Conservation (phyloP, 768 basidiomycete species). For the Suillus hirtellus region DNA sequence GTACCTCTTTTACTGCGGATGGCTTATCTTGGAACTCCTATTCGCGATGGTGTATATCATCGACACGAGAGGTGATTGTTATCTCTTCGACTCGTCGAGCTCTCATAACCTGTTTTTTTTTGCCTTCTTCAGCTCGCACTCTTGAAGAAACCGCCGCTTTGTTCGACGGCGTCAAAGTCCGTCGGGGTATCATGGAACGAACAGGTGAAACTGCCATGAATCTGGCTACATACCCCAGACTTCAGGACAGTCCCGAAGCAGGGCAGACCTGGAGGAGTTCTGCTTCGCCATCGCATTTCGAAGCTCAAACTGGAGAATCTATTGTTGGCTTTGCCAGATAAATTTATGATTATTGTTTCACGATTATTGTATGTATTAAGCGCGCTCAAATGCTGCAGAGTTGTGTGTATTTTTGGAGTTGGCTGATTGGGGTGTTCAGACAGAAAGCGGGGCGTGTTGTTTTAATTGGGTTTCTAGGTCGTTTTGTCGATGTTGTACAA, state of each 20-base stretch:
- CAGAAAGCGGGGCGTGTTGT: background rate
- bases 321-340: background rate
- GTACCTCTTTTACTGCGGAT: slow-evolving; percentile 65
- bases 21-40: slow-evolving; percentile 61
- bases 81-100: slow-evolving; percentile 12
- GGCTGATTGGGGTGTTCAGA: background rate
- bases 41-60: slow-evolving; percentile 58
- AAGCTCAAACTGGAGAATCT: background rate
- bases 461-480: background rate
- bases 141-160: slow-evolving; percentile 73
- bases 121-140: slow-evolving; percentile 46
- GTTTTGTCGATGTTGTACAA: background rate
- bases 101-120: slow-evolving; percentile 13
- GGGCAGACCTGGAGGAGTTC: background rate
- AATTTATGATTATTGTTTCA: background rate
- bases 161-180: slow-evolving; percentile 55
- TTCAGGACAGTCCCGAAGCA: background rate
- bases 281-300: background rate
- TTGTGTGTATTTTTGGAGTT: background rate
- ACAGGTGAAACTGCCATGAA: slow-evolving; percentile 51
- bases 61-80: slow-evolving; percentile 57
- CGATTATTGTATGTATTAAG: background rate
- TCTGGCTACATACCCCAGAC: slow-evolving; percentile 12
- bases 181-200: slow-evolving; percentile 44
- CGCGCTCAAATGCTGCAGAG: background rate